phyloP scores from a whole-genome alignment of 345 rosid species.

The Eucalyptus erythrocorys region DNA sequence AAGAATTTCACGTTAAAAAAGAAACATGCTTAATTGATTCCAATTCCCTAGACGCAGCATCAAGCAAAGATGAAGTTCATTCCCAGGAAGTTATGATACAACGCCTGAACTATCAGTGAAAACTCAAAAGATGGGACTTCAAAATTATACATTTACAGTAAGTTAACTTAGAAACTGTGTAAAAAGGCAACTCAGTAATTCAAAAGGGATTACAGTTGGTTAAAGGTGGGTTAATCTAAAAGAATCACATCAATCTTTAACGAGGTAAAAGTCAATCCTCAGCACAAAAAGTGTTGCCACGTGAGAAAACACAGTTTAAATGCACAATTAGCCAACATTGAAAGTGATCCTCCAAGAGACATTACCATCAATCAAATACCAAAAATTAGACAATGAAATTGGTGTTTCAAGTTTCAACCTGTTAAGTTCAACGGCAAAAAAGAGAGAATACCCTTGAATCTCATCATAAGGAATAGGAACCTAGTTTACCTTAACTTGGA shows the following conservation, averaged over 20 bases:
- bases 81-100: background rate
- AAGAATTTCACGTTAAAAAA: background rate
- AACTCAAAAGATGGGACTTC: background rate
- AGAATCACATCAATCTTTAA: background rate
- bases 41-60: background rate
- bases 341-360: background rate
- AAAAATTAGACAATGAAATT: background rate
- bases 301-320: background rate
- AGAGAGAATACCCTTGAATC: background rate
- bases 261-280: background rate
- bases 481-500: slow-evolving; percentile 85
- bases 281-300: background rate
- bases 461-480: background rate
- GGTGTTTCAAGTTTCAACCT: background rate
- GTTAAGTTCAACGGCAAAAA: background rate
- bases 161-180: background rate
- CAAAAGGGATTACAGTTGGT: background rate
- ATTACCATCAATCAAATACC: background rate
- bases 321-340: background rate
- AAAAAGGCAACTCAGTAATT: background rate
- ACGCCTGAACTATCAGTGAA: background rate
- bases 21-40: background rate
- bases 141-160: background rate
- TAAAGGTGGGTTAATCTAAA: background rate
- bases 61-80: background rate